phyloP scores from a whole-genome alignment of 2,329 filamentous ascomycete genomes.

The Aspergillus unguis region DNA sequence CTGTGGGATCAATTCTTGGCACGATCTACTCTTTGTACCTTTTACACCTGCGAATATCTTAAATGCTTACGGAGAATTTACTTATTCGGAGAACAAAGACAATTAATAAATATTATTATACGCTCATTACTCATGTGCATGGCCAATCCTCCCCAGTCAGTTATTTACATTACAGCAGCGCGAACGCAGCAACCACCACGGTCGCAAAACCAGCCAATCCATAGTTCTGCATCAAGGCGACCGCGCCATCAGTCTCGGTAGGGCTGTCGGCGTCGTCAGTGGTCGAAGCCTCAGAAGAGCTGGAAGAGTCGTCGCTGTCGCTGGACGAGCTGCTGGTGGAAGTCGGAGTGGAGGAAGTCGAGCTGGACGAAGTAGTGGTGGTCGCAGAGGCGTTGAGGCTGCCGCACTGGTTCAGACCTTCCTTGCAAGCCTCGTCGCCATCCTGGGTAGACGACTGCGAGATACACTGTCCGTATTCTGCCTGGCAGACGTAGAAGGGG shows the following conservation, averaged over 20 bases:
- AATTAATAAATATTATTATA: slow-evolving; percentile 1
- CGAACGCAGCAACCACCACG: slow-evolving; percentile 37
- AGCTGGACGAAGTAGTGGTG: slow-evolving; percentile 26
- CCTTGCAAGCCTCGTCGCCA: slow-evolving; percentile 47
- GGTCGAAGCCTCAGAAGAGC: slow-evolving; percentile 23
- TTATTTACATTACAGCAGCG: neutral
- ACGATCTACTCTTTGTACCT: slow-evolving; percentile 7
- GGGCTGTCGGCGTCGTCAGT: slow-evolving; percentile 8
- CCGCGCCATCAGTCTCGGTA: slow-evolving; percentile 41
- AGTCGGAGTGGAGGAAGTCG: slow-evolving; percentile 25
- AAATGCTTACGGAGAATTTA: too few relatives aligned
- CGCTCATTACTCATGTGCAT: slow-evolving; percentile 7
- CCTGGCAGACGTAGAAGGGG: slow-evolving; percentile 59
- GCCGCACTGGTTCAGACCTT: slow-evolving; percentile 50
- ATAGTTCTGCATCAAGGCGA: slow-evolving; percentile 48
- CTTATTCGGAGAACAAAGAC: neutral
- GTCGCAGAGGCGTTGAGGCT: slow-evolving; percentile 43
- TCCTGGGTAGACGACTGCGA: slow-evolving; percentile 40
- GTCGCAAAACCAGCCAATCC: slow-evolving; percentile 52
- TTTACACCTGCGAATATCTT: too few relatives aligned
- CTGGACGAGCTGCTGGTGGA: slow-evolving; percentile 30
- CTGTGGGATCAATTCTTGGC: slow-evolving; percentile 42
- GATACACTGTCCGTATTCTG: slow-evolving; percentile 51
- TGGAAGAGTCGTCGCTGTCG: neutral
- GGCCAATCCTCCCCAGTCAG: neutral